Evolutionary conservation across 2,329 filamentous ascomycete genomes (phyloP).

Genomic region (Aspergillus pseudotamarii): DNA sequence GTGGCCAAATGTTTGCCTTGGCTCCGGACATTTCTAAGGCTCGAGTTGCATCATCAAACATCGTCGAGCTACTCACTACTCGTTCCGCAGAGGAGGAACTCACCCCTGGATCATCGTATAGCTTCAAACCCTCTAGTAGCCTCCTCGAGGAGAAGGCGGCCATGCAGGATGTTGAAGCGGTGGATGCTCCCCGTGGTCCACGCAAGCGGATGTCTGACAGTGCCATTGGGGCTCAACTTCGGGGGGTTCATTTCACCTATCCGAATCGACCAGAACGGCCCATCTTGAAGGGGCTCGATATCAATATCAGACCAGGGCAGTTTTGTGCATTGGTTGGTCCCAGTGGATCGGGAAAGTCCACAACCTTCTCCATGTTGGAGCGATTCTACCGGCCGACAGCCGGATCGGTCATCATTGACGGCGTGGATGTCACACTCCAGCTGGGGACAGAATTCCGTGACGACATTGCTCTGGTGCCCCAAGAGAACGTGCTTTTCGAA

Average conservation of each 20-base stretch:
- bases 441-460: conserved; percentile 45
- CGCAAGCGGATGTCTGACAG: conserved; percentile 18
- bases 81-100: conserved; percentile 31
- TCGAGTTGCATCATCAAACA: conserved; percentile 59
- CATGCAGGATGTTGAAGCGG: conserved; percentile 30
- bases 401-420: conserved; percentile 57
- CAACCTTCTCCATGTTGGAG: conserved; percentile 59
- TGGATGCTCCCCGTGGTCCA: conserved; percentile 9
- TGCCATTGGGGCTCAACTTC: conserved; percentile 57
- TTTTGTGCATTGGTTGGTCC: conserved; percentile 64
- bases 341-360: conserved; percentile 68
- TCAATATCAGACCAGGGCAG: conserved; percentile 51
- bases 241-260: conserved; percentile 66
- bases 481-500: conserved; percentile 53
- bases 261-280: conserved; percentile 62
- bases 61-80: conserved; percentile 48
- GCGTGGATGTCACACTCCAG: conserved; percentile 49
- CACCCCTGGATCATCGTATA: conserved; percentile 15
- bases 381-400: conserved; percentile 56
- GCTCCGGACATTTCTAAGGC: conserved; percentile 73
- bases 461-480: conserved; percentile 51
- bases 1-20: conserved; percentile 73
- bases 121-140: conserved; percentile 12
- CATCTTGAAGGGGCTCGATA: conserved; percentile 59
- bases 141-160: conserved; percentile 26